Evolutionary conservation across 2,329 filamentous ascomycete species (phyloP), one percentile per base, ranked within the genome.

Genomic region (Fusarium pseudocircinatum): DNA sequence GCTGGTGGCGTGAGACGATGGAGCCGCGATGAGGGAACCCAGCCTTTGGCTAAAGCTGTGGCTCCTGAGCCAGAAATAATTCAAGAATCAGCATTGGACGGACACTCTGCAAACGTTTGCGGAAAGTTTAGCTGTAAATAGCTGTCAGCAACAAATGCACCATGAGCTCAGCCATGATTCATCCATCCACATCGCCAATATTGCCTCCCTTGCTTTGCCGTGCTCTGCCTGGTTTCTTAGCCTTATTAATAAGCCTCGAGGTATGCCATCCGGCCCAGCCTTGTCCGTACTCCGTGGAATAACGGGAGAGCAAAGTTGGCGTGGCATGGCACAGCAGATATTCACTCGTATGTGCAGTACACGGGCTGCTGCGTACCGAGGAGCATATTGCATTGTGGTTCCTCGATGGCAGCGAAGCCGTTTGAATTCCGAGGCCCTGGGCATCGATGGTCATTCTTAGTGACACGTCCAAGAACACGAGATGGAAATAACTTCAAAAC

Each of bases 1-100:
- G 49, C 34, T 36, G 47, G 67, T 74, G 73, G 71, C 67, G 74
- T 75, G 72, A 77, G 72, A 74, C 50, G 63, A 62, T 28, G 57
- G 54, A 70, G 65, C 42, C 54, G 43, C 39, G 67, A 43, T 40
- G 42, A 42, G 47, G 28, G 16, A 57, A 16, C 52, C 65, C 66
- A 59, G 52, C 36, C 67, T 61, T 64, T 43, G 49, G 59, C 40
- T 52, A 53, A 54, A 59, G 64, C 59, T 54, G 65, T 69, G 67
- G 66, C 66, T 69, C 49, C 39, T 30, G 15, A 46, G 60, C 60
- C 43, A 36, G 32, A 37, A 42, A 49, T 37, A 26, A 28, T 44
- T 20, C 22, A 26, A 34, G 37, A 32, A 50, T 53, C 32, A 42
- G 50, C 50, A 71, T 26, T 64, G 46, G 43, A 36, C 34, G 37